Conservation (phyloP, 2,329 filamentous ascomycete genomes). For the Phyllosticta citribraziliensis region DNA sequence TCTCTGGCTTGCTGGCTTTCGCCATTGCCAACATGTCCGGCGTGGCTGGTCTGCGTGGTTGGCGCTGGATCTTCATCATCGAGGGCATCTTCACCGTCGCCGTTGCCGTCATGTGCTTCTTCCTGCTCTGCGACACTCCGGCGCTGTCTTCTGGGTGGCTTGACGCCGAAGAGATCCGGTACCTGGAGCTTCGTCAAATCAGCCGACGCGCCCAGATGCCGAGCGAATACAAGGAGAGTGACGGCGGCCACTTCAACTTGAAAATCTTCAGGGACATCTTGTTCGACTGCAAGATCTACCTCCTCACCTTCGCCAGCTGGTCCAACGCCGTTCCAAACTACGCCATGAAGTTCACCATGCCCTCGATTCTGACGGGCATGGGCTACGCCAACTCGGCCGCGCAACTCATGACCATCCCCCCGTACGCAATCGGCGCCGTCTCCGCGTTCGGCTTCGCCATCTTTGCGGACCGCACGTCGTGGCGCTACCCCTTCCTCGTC, state of each 20-base stretch:
- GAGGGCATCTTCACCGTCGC: constrained; percentile 12
- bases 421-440: constrained; percentile 18
- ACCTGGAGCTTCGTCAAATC: constrained; percentile 15
- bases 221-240: no score
- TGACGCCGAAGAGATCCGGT: constrained; percentile 18
- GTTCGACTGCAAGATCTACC: constrained; percentile 6
- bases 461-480: constrained; percentile 19
- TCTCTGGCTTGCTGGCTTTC: constrained; percentile 45
- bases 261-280: neutral
- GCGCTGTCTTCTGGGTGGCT: constrained; percentile 15
- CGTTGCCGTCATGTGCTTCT: constrained; percentile 21
- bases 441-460: constrained; percentile 17
- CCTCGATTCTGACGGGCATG: constrained; percentile 17
- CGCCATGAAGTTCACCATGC: constrained; percentile 24
- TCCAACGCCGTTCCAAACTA: constrained; percentile 20
- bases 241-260: constrained; percentile 12
- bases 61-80: constrained; percentile 18
- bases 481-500: constrained; percentile 20
- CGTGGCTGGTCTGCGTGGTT: constrained; percentile 30
- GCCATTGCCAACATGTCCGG: constrained; percentile 49
- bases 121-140: constrained; percentile 52
- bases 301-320: constrained; percentile 3
- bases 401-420: constrained; percentile 21
- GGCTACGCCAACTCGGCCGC: constrained; percentile 21
- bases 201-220: no score